Evolutionary conservation across 805 yeast genomes (phyloP), one percentile per base, ranked within the genome.

Genomic region (Candida ponderosae): DNA sequence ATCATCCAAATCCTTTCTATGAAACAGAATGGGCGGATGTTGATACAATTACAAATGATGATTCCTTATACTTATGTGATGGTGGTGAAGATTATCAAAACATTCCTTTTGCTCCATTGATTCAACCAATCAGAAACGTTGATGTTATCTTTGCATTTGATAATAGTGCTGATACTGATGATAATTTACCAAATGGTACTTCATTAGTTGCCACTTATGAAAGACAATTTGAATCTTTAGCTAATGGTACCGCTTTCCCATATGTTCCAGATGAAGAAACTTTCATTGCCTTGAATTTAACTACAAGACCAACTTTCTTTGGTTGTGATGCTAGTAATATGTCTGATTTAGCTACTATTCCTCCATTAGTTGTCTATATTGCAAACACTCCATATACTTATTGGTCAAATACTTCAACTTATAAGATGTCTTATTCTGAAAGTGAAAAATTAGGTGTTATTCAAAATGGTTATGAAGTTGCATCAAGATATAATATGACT

Each of bases 331-430:
- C 84, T 5, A 46, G 59, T 1, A 81, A 83, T 51, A 61, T 80
- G 53, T 76, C 88, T 7, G 62, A 57, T 14, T 63, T 80, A 41
- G 54, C 66, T 32, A 63, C 67, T 20, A 63, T 68, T 30, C 88
- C 89, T 20, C 95, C 95, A 3, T 65, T 86, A 40, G 68, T 87
- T 30, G 75, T 87, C n/a, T 85, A 82, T 51, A 67, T 75, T 39
- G 89, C 94, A 33, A 87, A 87, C 56, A 57, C 78, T 38, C 82
- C 85, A 27, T 79, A 73, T 56, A 65, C 80, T 20, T 79, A 56
- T 53, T 62, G 64, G 51, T 72, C 90, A 24, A 87, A 86, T 57
- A 74, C 82, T n/a, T 75, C 86, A 2, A 83, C 94, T 6, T 75
- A 70, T 57, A 68, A 81, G 57, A 62, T 86, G 66, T 60, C 74